Evolutionary conservation across 257 asterid species (phyloP).

Genomic region (Agastache rugosa): DNA sequence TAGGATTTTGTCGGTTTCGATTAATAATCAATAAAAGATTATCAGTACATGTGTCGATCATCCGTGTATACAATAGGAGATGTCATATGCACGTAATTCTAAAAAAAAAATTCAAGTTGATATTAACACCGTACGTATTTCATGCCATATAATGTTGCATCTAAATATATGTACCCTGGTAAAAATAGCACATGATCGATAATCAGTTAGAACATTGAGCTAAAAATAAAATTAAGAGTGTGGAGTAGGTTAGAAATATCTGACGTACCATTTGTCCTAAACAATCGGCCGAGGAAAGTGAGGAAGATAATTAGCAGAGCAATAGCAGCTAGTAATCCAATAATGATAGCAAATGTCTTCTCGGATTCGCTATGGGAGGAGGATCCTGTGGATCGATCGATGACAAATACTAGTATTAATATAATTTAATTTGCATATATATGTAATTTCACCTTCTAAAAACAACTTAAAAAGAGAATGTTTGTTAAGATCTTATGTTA

Average conservation of each 20-base stretch:
- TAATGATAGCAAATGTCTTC: constrained; percentile 78
- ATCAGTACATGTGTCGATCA: no score
- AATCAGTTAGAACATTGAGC: background rate
- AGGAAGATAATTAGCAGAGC: constrained; percentile 70
- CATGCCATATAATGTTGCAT: no score
- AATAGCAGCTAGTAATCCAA: constrained; percentile 74
- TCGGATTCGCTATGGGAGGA: constrained; percentile 64
- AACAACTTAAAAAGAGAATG: no score
- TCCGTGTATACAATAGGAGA: no score
- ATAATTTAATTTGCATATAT: no score
- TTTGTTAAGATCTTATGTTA: no score
- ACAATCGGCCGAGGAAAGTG: constrained; percentile 63
- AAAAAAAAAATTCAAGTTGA: background rate
- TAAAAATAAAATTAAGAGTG: background rate
- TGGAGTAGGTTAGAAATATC: background rate
- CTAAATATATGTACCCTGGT: no score
- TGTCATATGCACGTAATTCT: no score
- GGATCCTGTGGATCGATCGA: constrained; percentile 43
- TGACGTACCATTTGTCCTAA: constrained; percentile 64
- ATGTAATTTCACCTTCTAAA: no score
- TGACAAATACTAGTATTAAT: background rate
- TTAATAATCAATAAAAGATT: no score
- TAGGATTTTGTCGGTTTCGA: no score
- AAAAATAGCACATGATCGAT: background rate
- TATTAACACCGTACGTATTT: no score